Conservation (phyloP, 2,329 filamentous ascomycete species). For the Botryotinia calthae region DNA sequence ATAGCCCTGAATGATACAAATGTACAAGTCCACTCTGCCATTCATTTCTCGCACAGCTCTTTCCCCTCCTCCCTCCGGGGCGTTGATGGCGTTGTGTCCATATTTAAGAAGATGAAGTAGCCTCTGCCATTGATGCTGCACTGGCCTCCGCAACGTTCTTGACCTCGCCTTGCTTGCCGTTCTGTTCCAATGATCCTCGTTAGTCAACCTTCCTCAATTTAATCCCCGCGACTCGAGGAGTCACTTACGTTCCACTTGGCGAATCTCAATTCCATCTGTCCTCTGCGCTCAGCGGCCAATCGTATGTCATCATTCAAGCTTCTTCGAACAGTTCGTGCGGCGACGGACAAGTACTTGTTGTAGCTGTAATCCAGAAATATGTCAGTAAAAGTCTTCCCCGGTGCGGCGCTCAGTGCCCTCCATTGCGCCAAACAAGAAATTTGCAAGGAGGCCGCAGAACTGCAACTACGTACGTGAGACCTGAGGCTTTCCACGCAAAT, state of each 20-base stretch:
- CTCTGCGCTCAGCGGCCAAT: slow-evolving; percentile 81
- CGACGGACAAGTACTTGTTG: slow-evolving; percentile 98
- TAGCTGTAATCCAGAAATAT: slow-evolving; percentile 63
- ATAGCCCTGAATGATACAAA: slow-evolving; percentile 33
- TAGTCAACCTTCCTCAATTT: slow-evolving; percentile 26
- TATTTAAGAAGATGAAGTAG: slow-evolving; percentile 30
- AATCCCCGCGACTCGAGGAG: background rate
- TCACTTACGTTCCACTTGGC: slow-evolving; percentile 88
- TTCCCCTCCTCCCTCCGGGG: slow-evolving; percentile 15
- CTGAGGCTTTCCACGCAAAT: slow-evolving; percentile 97
- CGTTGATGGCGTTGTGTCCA: slow-evolving; percentile 10
- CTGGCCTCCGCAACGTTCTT: slow-evolving; percentile 67
- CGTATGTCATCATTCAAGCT: slow-evolving; percentile 96
- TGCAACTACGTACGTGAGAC: slow-evolving; percentile 57
- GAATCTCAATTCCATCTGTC: slow-evolving; percentile 84
- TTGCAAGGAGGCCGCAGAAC: background rate
- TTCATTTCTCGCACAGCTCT: slow-evolving; percentile 16
- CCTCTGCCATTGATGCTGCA: slow-evolving; percentile 39
- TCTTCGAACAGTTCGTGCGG: slow-evolving; percentile 90
- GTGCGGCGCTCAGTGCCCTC: slow-evolving; percentile 22
- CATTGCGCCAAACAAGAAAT: slow-evolving; percentile 20
- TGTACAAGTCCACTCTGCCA: slow-evolving; percentile 31
- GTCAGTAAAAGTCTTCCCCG: slow-evolving; percentile 31
- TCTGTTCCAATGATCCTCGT: slow-evolving; percentile 52
- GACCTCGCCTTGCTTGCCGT: slow-evolving; percentile 90